Conservation (phyloP, 441 rosid genomes). For the Populus hybrid region DNA sequence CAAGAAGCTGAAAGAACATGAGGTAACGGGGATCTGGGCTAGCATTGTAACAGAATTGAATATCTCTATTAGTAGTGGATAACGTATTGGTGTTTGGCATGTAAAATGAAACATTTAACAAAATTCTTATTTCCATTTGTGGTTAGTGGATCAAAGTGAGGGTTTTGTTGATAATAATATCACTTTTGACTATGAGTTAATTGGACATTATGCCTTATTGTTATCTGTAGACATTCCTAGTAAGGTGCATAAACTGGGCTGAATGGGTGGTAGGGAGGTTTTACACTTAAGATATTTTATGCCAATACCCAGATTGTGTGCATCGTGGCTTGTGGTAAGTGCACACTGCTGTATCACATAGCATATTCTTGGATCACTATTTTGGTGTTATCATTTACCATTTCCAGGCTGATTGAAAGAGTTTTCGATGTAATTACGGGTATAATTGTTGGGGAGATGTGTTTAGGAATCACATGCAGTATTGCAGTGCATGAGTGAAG, state of each 20-base stretch:
- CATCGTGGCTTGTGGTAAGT: neutral
- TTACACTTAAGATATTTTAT: neutral
- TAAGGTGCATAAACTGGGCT: neutral
- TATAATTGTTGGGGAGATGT: neutral
- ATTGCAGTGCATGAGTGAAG: neutral
- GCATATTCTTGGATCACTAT: neutral
- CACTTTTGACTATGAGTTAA: neutral
- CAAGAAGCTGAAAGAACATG: constrained; percentile 73
- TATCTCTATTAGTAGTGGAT: neutral
- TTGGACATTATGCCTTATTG: neutral
- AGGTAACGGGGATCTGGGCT: constrained; percentile 40
- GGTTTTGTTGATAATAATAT: neutral
- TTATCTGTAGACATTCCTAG: neutral
- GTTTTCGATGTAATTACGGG: neutral
- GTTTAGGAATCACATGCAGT: neutral
- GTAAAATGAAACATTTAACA: neutral
- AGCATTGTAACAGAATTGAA: neutral
- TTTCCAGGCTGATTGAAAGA: neutral
- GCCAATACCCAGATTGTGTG: neutral
- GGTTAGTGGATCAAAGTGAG: neutral
- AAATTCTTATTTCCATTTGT: neutral
- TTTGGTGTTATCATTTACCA: neutral
- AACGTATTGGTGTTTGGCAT: neutral
- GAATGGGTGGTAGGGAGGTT: neutral
- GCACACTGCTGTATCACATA: neutral